These are phyloP conservation scores for Dioscorea zingiberensis DNA, from an alignment of 106 monocot species.

Conservation along the genomic window DNA sequence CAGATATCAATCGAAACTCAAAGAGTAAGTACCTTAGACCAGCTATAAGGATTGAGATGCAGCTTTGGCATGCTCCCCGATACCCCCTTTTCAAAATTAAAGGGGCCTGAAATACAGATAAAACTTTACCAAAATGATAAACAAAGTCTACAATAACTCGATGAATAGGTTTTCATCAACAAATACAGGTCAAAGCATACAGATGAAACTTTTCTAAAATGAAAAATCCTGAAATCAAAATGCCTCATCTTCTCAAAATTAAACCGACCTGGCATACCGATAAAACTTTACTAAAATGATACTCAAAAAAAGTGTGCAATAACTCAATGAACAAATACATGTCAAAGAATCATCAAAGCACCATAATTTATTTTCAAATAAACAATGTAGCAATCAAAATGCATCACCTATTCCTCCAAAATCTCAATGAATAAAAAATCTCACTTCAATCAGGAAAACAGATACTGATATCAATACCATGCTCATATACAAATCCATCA, in stretches of 20 bases:
- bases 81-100: slow-evolving; percentile 59
- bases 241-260: neutral
- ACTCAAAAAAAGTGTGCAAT: neutral
- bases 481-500: slow-evolving; percentile 82
- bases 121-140: neutral
- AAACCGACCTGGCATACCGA: too few species aligned
- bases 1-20: slow-evolving; percentile 59
- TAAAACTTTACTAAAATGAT: too few species aligned
- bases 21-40: slow-evolving; percentile 66
- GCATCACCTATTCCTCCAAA: neutral
- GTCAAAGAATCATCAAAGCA: neutral
- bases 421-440: too few species aligned
- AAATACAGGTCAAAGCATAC: neutral
- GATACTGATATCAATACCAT: slow-evolving; percentile 32
- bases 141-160: neutral
- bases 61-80: slow-evolving; percentile 45
- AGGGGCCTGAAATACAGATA: slow-evolving; percentile 48
- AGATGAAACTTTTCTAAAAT: too few species aligned
- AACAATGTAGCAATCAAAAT: neutral
- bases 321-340: neutral
- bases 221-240: neutral
- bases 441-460: too few species aligned
- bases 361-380: neutral
- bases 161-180: neutral
- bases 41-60: slow-evolving; percentile 87